These are phyloP conservation scores for Alisma plantagoaquatica DNA, from an alignment of 106 monocot genomes.

Conservation along the genomic window DNA sequence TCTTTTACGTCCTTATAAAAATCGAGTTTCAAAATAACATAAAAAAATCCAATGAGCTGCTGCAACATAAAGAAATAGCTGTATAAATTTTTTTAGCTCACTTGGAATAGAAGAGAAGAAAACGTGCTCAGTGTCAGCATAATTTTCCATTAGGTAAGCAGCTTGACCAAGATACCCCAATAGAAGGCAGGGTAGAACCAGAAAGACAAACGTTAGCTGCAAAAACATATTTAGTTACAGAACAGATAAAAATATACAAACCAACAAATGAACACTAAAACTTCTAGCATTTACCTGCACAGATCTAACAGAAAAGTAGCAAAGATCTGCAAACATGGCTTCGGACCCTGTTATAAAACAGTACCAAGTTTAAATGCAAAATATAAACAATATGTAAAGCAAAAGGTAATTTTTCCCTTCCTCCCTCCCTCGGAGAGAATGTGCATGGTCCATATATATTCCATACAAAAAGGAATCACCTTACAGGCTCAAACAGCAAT, in stretches of 20 bases:
- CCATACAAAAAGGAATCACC: not conserved
- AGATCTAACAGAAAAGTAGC: slow-evolving; percentile 75
- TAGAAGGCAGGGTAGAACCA: slow-evolving; percentile 83
- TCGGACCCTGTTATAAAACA: slow-evolving; percentile 79
- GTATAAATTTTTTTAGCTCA: too few species aligned
- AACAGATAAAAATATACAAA: not conserved
- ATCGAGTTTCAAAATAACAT: too few species aligned
- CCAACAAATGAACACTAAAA: too few species aligned
- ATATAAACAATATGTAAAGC: too few species aligned
- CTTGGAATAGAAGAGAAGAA: slow-evolving; percentile 85
- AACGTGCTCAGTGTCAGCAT: slow-evolving; percentile 41
- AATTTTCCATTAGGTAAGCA: slow-evolving; percentile 78
- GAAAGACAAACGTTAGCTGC: slow-evolving; percentile 70
- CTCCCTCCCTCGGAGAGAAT: too few species aligned
- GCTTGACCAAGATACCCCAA: slow-evolving; percentile 93
- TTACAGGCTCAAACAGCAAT: too few species aligned
- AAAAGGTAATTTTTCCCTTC: too few species aligned
- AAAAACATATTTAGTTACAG: slow-evolving; percentile 11
- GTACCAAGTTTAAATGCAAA: too few species aligned
- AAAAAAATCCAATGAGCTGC: too few species aligned
- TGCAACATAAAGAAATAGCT: too few species aligned
- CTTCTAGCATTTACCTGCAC: slow-evolving; percentile 79
- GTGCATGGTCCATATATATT: not conserved
- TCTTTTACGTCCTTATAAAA: too few species aligned
- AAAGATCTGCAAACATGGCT: slow-evolving; percentile 94